Evolutionary conservation across 2,329 filamentous ascomycete genomes (phyloP), one percentile per base, ranked within the genome.

Genomic region (Penicillium sp.): DNA sequence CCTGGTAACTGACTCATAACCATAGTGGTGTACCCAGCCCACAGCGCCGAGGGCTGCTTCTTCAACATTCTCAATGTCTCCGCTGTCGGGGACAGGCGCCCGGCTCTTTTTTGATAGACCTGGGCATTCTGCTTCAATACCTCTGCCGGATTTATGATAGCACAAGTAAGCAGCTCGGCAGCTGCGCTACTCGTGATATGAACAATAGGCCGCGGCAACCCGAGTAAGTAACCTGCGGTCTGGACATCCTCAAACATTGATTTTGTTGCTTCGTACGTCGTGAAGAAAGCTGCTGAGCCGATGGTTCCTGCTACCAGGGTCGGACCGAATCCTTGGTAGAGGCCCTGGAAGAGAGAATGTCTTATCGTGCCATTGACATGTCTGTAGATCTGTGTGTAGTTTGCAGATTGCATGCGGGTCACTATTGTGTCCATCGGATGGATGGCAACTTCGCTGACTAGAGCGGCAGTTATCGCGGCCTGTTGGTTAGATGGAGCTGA

Each of bases 111-210:
- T 18, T 47, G 50, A 18, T 40, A 31, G 43, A 57, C 45, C 47
- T 56, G 54, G 1, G 50, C 54, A 56, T 56, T 56, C 46, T 56
- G 54, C 42, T 56, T 56, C 27, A 56, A 36, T 10, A 56, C 54
- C 29, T 56, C 54, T 1, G 50, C 54, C 16, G 54, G 54, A 31
- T 56, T 56, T 7, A 49, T 24, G 32, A 56, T 39, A n/a, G 50
- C 54, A 43, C 40, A 49, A 22, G 54, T 42, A 2, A 56, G 42
- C 3, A 56, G 11, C 36, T 56, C 54, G 1, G 54, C 54, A 3
- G 24, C n/a, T n/a, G 54, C 54, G 36, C 54, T 56, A 11, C 54
- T 54, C 9, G 22, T 14, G 16, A n/a, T 14, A 22, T 56, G 50
- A 2, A 45, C 18, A 8, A 56, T 10, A 5, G 50, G 42, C 8